Percentiles rank a stretch among this genome's conserved stretches.
Conservation (phyloP, 176 grass and related monocot genomes). For the Musa acuminata region DNA sequence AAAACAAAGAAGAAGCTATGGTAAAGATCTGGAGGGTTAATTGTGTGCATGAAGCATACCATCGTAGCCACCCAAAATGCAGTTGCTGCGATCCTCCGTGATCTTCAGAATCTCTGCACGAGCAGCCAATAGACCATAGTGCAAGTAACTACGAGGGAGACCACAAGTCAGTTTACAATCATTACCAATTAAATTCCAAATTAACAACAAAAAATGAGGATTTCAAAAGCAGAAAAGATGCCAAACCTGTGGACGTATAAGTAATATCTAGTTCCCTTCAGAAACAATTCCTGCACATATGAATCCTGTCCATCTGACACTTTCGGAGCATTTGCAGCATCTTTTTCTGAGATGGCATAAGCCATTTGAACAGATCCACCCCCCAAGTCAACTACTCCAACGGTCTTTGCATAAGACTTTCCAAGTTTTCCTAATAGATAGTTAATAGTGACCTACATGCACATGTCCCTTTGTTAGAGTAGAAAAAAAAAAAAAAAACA, state of each 20-base stretch:
- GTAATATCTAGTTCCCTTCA: constrained; percentile 36
- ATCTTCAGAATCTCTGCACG: constrained; percentile 91
- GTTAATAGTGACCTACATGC: constrained; percentile 38
- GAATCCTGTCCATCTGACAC: constrained; percentile 14
- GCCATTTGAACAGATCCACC: constrained; percentile 43
- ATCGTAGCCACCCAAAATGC: constrained; percentile 28
- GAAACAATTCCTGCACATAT: constrained; percentile 27
- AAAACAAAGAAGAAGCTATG: background rate
- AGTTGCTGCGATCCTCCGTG: constrained; percentile 35
- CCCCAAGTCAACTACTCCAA: constrained; percentile 37
- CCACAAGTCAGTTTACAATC: background rate
- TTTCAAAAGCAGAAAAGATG: background rate
- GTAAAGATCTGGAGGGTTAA: background rate
- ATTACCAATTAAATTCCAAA: background rate
- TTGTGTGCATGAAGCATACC: constrained; percentile 3
- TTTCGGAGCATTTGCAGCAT: constrained; percentile 20
- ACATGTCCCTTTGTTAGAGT: background rate
- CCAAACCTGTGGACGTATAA: constrained; percentile 46
- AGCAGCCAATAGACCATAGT: constrained; percentile 86
- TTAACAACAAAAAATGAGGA: background rate
- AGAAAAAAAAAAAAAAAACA: background rate
- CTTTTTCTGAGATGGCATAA: constrained; percentile 34
- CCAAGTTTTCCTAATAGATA: constrained; percentile 38
- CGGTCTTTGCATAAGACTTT: constrained; percentile 29
- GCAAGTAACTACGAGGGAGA: constrained; percentile 65